A percentile compares a stretch with the other conserved stretches of the same genome.
Evolutionary conservation across 2,329 filamentous ascomycete species (phyloP).

Genomic region (Phyllosticta citribraziliensis): DNA sequence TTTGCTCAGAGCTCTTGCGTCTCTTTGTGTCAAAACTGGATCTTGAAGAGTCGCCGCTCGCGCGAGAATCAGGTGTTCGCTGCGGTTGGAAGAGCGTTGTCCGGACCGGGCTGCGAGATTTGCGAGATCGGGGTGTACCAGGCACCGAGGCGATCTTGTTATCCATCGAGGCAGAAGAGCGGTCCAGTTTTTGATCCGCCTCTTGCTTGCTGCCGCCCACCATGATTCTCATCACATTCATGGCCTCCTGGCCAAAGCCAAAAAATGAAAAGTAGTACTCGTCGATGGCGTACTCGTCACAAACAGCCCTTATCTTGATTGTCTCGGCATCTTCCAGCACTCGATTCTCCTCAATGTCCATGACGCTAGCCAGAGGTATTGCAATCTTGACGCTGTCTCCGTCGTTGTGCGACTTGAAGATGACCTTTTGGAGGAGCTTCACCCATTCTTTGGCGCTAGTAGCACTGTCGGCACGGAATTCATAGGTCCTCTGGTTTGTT

Average conservation of each 20-base stretch:
- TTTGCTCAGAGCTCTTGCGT: conserved; percentile 29
- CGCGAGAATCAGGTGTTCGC: conserved; percentile 27
- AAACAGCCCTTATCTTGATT: conserved; percentile 83
- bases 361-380: conserved; percentile 74
- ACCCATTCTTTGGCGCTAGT: conserved; percentile 95
- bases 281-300: conserved; percentile 90
- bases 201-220: conserved; percentile 50
- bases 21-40: conserved; percentile 28
- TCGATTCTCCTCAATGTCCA: conserved; percentile 85
- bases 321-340: conserved; percentile 90
- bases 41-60: conserved; percentile 34
- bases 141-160: conserved; percentile 18
- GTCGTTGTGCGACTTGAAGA: conserved; percentile 91
- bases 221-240: conserved; percentile 64
- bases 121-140: conserved; percentile 15
- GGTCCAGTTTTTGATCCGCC: conserved; percentile 10
- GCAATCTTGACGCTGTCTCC: conserved; percentile 96
- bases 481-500: conserved; percentile 73
- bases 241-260: conserved; percentile 70
- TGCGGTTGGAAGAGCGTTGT: conserved; percentile 5
- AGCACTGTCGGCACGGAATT: conserved; percentile 80
- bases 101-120: not conserved
- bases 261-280: conserved; percentile 99
- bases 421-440: conserved; percentile 83
- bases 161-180: not conserved